Evolutionary conservation across 106 monocot genomes (phyloP), one percentile per base, ranked within the genome.

Genomic region (Dendrobium catenatum): DNA sequence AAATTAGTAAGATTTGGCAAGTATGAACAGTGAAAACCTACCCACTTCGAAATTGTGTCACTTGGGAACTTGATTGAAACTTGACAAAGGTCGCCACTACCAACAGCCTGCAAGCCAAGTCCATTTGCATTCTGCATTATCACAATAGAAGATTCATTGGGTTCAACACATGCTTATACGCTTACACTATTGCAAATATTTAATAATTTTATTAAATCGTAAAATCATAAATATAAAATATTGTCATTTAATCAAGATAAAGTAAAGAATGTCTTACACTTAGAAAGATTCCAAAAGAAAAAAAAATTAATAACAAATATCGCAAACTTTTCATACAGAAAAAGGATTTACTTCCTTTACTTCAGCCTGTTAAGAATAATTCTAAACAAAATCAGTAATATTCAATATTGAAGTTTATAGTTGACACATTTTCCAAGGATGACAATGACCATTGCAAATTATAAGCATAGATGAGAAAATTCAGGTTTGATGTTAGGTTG

Each of bases 61-160:
- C 81, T 86, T 5, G 96, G 96, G 73, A 92, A 94, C 22, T 83
- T 79, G 72, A 96, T 80, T 55, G 86, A 89, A 81, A 96, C 83
- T 82, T 85, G 88, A 80, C 96, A 96, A 78, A 85, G 80, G 77
- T 96, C 92, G 4, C 80, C 79, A 31, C 89, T 78, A 72, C 78
- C 61, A 27, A 85, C 66, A 77, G 96, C 96, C 81, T 94, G 73
- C 55, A 96, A 82, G 5, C 96, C 96, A 79, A 96, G 79, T 55
- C 96, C 96, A 85, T 96, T 96, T 85, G 94, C 87, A 75, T 90
- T 90, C 96, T 96, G 90, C 83, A 87, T 24, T 31, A 77, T 79
- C 79, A 83, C 55, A 77, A 70, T 15, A 70, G 33, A 70, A 70
- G 37, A 70, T 15, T 46, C 8, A 46, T 46, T 6, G 46, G 27